Evolutionary conservation across 768 basidiomycete genomes (phyloP).

Genomic region (Naganishia friedmannii): DNA sequence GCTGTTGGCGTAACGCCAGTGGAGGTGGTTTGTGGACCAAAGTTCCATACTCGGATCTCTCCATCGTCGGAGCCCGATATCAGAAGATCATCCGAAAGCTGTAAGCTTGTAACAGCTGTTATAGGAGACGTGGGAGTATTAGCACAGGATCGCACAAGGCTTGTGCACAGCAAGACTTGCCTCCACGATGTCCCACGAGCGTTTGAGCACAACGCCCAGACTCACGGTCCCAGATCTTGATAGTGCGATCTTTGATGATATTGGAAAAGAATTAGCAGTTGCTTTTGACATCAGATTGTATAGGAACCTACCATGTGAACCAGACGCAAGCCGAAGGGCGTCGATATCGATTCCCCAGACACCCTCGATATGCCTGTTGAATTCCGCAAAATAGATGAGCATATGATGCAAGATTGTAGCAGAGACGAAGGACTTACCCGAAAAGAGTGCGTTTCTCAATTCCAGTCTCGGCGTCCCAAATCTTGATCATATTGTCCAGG

Average conservation of each 20-base stretch:
- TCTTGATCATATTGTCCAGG: slow-evolving; percentile 89
- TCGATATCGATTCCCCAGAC: slow-evolving; percentile 95
- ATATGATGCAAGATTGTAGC: background rate
- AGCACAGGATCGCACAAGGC: background rate
- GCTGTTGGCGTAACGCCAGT: background rate
- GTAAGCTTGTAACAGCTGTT: slow-evolving; percentile 78
- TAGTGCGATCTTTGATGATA: slow-evolving; percentile 34
- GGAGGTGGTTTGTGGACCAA: slow-evolving; percentile 42
- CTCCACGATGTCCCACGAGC: slow-evolving; percentile 83
- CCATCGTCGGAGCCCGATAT: slow-evolving; percentile 94
- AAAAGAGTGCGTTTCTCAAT: slow-evolving; percentile 78
- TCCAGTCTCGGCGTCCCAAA: slow-evolving; percentile 91
- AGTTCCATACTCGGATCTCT: slow-evolving; percentile 77
- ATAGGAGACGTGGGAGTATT: background rate
- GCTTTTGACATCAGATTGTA: slow-evolving; percentile 20
- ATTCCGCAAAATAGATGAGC: background rate
- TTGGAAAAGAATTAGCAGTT: slow-evolving; percentile 9
- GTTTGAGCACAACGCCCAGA: slow-evolving; percentile 82
- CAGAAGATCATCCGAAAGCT: slow-evolving; percentile 88
- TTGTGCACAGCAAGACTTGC: background rate
- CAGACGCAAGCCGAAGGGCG: slow-evolving; percentile 83
- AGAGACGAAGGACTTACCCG: slow-evolving; percentile 55
- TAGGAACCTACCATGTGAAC: slow-evolving; percentile 71
- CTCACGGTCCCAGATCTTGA: slow-evolving; percentile 88
- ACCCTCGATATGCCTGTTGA: slow-evolving; percentile 77